Base-by-base conservation (phyloP, 2,329 filamentous ascomycete species). In the Trichoderma brevicompactum region DNA sequence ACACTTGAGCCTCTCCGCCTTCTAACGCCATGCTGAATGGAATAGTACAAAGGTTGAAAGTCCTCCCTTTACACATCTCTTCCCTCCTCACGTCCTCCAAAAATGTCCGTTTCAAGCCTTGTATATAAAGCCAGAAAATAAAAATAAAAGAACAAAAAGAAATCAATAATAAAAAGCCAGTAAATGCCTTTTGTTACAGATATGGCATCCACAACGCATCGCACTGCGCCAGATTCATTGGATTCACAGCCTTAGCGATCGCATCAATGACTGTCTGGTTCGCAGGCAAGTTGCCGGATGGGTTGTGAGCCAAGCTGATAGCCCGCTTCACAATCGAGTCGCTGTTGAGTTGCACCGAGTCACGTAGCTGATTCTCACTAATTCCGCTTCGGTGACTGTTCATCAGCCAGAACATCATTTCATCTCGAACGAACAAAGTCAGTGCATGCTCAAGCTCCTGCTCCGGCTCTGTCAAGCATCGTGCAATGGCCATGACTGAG, bases 121-220 rank as follows among this genome's bases (percentile, higher is more conserved):
- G 7, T 15, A 36, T 12, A 12, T 40, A 44, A 12, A 7, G 12
- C 41, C 17, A 13, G 17, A 40, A 38, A 40, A 15, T 17, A 34
- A 38, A 41, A 62, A 44, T 9, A 44, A 15, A 15, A 17, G 15
- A 13, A 53, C 48, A 34, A 8, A 23, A 52, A 56, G 56, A 49
- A 34, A 48, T 34, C 15, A 6, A 41, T 3, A 53, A 63, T 12
- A 61, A 7, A 9, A 41, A 56, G 8, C 13, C 19, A 54, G 5
- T 15, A 44, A 17, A 2, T 6, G 40, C 23, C 23, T n/a, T n/a
- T 32, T 52, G 40, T 67, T 83, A 98, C 74, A 98, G 81, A 81
- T 96, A 99, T 28, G 92, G 90, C 94, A 98, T 98, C 93, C 95
- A 99, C 72, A 99, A 80, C 66, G 94, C 89, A 82, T 99, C 95